These are phyloP conservation scores for Leishmania major DNA, from an alignment of 208 protist species.

Conservation along the genomic window DNA sequence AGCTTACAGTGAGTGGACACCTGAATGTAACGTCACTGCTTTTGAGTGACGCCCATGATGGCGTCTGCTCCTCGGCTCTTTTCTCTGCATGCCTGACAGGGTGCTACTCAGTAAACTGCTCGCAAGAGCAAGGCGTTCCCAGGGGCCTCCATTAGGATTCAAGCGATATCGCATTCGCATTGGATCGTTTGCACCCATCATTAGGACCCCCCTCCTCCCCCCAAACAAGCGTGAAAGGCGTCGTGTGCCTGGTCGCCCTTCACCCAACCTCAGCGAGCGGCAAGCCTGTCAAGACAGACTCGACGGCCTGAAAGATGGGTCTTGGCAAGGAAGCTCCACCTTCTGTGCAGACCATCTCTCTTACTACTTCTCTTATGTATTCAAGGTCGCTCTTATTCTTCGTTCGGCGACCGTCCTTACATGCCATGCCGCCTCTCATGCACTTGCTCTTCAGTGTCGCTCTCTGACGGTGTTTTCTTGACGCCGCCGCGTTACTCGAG, in stretches of 20 bases:
- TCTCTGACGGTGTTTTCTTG: neutral
- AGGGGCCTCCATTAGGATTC: neutral
- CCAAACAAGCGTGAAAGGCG: neutral
- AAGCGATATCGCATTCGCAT: neutral
- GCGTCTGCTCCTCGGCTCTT: neutral
- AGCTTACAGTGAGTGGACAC: neutral
- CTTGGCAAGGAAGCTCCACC: neutral
- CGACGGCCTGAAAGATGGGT: neutral
- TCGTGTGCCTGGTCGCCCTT: neutral
- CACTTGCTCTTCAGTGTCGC: neutral
- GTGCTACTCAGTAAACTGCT: neutral
- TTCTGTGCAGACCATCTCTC: neutral
- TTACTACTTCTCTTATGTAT: neutral
- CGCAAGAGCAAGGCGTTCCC: neutral
- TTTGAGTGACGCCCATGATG: constrained; percentile 2
- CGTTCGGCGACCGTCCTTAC: neutral
- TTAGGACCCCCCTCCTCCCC: neutral
- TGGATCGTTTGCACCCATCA: neutral
- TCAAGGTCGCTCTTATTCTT: neutral
- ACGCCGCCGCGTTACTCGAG: neutral
- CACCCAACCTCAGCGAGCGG: neutral
- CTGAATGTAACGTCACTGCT: neutral
- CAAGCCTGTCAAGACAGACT: neutral
- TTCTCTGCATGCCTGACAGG: neutral
- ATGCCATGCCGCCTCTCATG: neutral